These are phyloP conservation scores for Albizia julibrissin DNA, from an alignment of 306 rosid species.

Conservation along the genomic window DNA sequence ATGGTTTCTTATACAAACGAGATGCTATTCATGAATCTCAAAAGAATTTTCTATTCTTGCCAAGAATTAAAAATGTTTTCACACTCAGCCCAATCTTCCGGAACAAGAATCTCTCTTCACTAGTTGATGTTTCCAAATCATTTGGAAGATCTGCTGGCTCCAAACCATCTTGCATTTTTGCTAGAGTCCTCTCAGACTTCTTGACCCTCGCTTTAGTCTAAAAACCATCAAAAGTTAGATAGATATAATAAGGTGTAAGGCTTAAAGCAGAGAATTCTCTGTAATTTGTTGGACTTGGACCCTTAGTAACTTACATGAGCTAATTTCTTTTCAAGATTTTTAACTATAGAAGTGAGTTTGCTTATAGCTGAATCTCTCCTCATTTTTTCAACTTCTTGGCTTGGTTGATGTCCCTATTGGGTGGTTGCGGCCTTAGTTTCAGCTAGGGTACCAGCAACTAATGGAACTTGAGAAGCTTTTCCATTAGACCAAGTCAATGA, in stretches of 20 bases:
- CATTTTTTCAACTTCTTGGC: slow-evolving; percentile 67
- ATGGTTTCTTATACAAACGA: slow-evolving; percentile 20
- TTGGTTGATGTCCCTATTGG: slow-evolving; percentile 76
- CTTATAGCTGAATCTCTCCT: slow-evolving; percentile 63
- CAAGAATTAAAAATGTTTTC: slow-evolving; percentile 83
- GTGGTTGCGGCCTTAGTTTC: slow-evolving; percentile 86
- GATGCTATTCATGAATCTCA: slow-evolving; percentile 27
- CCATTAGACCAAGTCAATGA: slow-evolving; percentile 39
- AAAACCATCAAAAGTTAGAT: slow-evolving; percentile 42
- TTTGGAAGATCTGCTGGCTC: slow-evolving; percentile 77
- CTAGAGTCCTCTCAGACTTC: slow-evolving; percentile 77
- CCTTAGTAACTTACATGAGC: slow-evolving; percentile 59
- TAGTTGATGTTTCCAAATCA: slow-evolving; percentile 85
- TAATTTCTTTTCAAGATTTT: slow-evolving; percentile 61
- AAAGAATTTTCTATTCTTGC: slow-evolving; percentile 43
- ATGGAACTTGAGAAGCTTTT: slow-evolving; percentile 50
- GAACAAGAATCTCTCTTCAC: slow-evolving; percentile 78
- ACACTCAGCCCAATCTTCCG: slow-evolving; percentile 90
- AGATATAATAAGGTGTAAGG: slow-evolving; percentile 11
- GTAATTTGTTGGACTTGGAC: slow-evolving; percentile 28
- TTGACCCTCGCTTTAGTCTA: slow-evolving; percentile 75
- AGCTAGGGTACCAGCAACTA: slow-evolving; percentile 87
- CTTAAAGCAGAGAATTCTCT: slow-evolving; percentile 14
- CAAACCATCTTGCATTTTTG: slow-evolving; percentile 63
- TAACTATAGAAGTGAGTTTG: slow-evolving; percentile 54